Conservation (phyloP, 108 stramenopile species). For the Nannochloropsis gaditana region DNA sequence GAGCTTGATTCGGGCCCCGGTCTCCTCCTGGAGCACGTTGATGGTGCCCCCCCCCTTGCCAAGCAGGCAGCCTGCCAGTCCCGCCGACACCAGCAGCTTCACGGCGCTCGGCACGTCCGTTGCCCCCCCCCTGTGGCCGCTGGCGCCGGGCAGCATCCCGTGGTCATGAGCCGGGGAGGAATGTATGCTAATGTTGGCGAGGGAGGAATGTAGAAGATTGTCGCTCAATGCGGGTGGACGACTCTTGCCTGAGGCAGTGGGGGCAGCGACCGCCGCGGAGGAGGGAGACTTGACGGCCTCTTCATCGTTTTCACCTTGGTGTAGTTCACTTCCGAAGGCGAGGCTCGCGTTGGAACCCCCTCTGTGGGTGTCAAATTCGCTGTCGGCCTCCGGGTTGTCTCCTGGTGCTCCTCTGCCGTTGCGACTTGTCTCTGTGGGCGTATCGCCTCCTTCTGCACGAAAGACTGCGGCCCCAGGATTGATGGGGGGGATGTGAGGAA, state of each 20-base stretch:
- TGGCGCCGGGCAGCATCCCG: neutral
- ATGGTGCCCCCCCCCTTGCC: constrained; percentile 47
- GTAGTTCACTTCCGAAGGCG: too few species aligned
- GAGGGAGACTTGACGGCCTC: too few species aligned
- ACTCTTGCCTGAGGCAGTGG: neutral
- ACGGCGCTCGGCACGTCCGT: constrained; percentile 18
- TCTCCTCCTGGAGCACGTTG: constrained; percentile 41
- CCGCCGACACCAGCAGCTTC: constrained; percentile 44
- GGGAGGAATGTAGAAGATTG: neutral
- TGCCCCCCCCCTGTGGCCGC: neutral
- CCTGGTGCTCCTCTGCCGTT: neutral
- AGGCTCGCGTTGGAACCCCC: too few species aligned
- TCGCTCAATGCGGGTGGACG: neutral
- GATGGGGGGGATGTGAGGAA: too few species aligned
- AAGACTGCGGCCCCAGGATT: too few species aligned
- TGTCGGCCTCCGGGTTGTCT: neutral
- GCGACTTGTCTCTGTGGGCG: too few species aligned
- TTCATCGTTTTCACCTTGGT: too few species aligned
- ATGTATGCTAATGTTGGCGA: neutral
- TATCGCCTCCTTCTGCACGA: too few species aligned
- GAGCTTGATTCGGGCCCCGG: constrained; percentile 48
- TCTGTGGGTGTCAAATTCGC: neutral
- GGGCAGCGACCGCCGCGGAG: neutral
- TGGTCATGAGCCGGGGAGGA: neutral
- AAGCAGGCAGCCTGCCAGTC: constrained; percentile 46